Percentiles rank a stretch among this genome's conserved stretches.
phyloP scores from a whole-genome alignment of 352 stramenopile genomes.

The Nothophytophthora sp. region DNA sequence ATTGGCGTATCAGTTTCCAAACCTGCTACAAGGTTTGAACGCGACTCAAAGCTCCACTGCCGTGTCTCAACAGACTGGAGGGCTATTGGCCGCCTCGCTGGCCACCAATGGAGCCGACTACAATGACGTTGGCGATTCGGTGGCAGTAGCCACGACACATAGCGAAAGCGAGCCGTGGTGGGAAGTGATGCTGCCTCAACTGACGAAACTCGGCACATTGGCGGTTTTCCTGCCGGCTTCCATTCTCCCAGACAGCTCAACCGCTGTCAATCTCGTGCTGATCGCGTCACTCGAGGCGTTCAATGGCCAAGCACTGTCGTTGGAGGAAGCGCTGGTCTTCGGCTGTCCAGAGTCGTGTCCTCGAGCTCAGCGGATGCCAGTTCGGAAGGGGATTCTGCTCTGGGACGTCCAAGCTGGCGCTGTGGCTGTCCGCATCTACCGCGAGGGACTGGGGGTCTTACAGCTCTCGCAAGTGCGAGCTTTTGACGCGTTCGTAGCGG shows the following conservation, averaged over 20 bases:
- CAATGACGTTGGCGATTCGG: constrained; percentile 7
- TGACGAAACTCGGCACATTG: constrained; percentile 50
- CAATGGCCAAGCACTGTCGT: not conserved
- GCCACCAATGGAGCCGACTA: constrained; percentile 30
- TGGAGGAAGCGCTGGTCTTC: constrained; percentile 22
- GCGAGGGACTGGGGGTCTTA: constrained; percentile 33
- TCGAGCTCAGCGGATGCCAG: constrained; percentile 14
- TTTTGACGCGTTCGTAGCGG: constrained; percentile 43
- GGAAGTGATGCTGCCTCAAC: constrained; percentile 40
- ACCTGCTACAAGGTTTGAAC: constrained; percentile 24
- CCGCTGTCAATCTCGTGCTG: constrained; percentile 21
- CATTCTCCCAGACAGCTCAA: constrained; percentile 10
- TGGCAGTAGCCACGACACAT: constrained; percentile 21
- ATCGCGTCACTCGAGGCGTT: constrained; percentile 41
- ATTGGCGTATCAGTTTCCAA: constrained; percentile 49
- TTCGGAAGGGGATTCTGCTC: constrained; percentile 45
- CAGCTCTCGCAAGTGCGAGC: constrained; percentile 54
- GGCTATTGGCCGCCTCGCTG: constrained; percentile 15
- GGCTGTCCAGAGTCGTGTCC: constrained; percentile 56
- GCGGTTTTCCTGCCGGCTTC: constrained; percentile 49
- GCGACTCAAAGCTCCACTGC: constrained; percentile 47
- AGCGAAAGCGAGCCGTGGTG: constrained; percentile 55
- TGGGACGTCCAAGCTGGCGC: constrained; percentile 49
- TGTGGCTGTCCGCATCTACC: constrained; percentile 54
- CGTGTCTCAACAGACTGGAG: not conserved